phyloP scores from a whole-genome alignment of 805 yeast genomes.

The Starmera amethionina region DNA sequence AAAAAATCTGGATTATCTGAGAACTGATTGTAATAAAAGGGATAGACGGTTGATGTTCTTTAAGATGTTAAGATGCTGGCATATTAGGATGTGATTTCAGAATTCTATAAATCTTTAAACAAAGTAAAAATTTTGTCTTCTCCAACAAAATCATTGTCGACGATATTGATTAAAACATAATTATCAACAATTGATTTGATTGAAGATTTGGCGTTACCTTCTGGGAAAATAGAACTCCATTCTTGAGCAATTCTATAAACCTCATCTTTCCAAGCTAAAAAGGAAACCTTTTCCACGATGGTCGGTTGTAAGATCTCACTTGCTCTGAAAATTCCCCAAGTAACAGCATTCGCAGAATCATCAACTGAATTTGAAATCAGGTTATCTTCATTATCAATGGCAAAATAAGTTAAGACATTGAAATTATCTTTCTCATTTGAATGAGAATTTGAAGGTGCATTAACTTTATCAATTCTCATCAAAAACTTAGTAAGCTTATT shows the following conservation, averaged over 20 bases:
- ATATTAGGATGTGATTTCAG: no score
- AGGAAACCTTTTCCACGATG: conserved; percentile 84
- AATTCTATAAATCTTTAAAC: conserved; percentile 24
- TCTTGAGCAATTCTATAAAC: conserved; percentile 74
- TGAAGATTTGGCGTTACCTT: conserved; percentile 25
- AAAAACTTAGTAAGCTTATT: conserved; percentile 27
- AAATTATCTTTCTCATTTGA: conserved; percentile 22
- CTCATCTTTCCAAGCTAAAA: conserved; percentile 96
- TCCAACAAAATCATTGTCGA: conserved; percentile 72
- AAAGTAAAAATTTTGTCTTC: conserved; percentile 48
- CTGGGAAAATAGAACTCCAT: conserved; percentile 55
- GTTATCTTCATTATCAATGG: conserved; percentile 50
- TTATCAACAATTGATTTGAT: conserved; percentile 36
- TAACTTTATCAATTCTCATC: conserved; percentile 34
- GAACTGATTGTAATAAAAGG: no score
- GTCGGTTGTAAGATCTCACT: conserved; percentile 93
- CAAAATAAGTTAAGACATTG: conserved; percentile 64
- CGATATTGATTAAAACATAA: conserved; percentile 76
- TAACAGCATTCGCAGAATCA: conserved; percentile 80
- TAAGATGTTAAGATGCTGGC: no score
- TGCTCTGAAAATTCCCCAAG: conserved; percentile 98
- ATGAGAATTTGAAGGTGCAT: conserved; percentile 21
- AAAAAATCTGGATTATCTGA: no score
- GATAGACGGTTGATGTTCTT: no score
- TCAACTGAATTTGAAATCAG: conserved; percentile 60